Evolutionary conservation across 768 basidiomycete genomes (phyloP).

Genomic region (Pisolithus microcarpus): DNA sequence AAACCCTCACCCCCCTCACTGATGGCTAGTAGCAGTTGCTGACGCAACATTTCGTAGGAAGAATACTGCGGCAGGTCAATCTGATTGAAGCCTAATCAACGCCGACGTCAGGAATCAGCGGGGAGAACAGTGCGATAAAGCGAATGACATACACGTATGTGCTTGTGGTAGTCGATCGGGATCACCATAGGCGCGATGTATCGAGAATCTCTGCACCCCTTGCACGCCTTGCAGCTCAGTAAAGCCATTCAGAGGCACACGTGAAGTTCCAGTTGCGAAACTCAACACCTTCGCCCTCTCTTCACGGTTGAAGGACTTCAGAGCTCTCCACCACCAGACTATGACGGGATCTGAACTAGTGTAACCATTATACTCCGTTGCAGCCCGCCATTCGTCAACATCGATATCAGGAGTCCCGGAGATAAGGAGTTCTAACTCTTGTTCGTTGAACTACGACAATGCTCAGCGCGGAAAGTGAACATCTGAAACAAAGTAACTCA

Average conservation of each 20-base stretch:
- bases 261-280: constrained; percentile 90
- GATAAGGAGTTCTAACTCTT: constrained; percentile 89
- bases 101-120: constrained; percentile 9
- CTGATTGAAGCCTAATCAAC: constrained; percentile 74
- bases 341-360: constrained; percentile 89
- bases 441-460: constrained; percentile 73
- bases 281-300: constrained; percentile 95
- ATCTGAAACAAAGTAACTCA: constrained; percentile 32
- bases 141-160: constrained; percentile 67
- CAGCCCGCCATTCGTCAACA: constrained; percentile 93
- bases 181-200: constrained; percentile 88
- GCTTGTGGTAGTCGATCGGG: constrained; percentile 81
- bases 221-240: constrained; percentile 92
- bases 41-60: constrained; percentile 93
- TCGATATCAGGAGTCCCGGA: constrained; percentile 98
- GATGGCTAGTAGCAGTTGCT: constrained; percentile 84
- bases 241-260: constrained; percentile 93
- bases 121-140: background rate
- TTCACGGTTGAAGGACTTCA: constrained; percentile 95
- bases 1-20: constrained; percentile 96
- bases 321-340: constrained; percentile 98
- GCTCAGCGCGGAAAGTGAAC: constrained; percentile 9
- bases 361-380: constrained; percentile 88
- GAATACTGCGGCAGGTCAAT: constrained; percentile 93
- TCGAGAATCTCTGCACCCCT: constrained; percentile 91